Evolutionary conservation across 805 yeast genomes (phyloP), one percentile per base, ranked within the genome.

Genomic region (Ogataea trehaloabstinens): DNA sequence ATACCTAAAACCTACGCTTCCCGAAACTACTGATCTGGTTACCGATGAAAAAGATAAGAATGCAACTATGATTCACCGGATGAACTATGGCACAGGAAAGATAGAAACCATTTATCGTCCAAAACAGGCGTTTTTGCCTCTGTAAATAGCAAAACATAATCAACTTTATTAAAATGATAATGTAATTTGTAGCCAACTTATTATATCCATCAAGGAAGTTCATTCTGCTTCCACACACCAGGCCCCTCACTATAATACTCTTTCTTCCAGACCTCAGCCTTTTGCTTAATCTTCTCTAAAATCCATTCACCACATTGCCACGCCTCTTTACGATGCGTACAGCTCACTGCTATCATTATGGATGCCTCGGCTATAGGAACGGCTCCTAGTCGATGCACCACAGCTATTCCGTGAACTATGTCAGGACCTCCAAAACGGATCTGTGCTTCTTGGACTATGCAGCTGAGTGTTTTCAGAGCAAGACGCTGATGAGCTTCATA

Each of bases 1-100:
- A 45, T 85, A 60, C 63, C 62, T 82, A 50, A 82, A 82, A 41
- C 68, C 74, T 6, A 74, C 79, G 4, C 54, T 71, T 42, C 82
- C 89, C 2, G 76, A 73, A 51, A 52, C 67, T 8, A 68, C 67
- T 13, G 73, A 53, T 36, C 49, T 56, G 15, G 42, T 55, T 17
- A 49, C 50, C 13, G 52, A 50, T 17, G 54, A 53, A 44, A 56
- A 54, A 35, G 75, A 75, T 42, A 78, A 78, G 52, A 70, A 72
- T 18, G 70, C 76, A 15, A 60, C 69, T 28, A 67, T 74, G 11
- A 67, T 74, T 38, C 73, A 74, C 49, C 73, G 80, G 41, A 86
- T 81, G 74, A 80, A 86, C 57, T 75, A 78, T 38, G 70, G 64
- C 17, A 69, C 69, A 32, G 68, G 76, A 47, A 67, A 60, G 42